Base-by-base conservation (phyloP, 2,329 filamentous ascomycete species). In the Alternaria brassicae region DNA sequence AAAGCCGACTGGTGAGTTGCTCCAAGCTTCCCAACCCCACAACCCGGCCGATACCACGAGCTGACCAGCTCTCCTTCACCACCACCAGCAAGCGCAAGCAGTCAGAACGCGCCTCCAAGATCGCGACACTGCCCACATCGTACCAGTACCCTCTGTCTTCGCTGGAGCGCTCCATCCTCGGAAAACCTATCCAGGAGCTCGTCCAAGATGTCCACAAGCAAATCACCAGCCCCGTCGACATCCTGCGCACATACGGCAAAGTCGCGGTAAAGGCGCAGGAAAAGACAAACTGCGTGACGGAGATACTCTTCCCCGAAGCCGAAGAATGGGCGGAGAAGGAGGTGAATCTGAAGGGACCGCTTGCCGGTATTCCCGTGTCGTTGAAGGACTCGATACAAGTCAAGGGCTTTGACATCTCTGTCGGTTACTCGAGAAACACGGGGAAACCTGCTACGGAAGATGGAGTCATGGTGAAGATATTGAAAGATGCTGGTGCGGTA, bases 271-370 rank as follows among this genome's bases (percentile, higher is more conserved):
- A 88, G 72, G 93, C 92, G 1, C 94, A 97, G 34, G 85, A 89
- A 62, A 90, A 90, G 79, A 97, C 93, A 2, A 97, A 97, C 77
- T 96, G 92, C 72, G 80, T 96, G 12, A 97, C 94, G 0, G 93
- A 97, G 79, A 82, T 97, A 56, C 86, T 97, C 81, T 85, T 97
- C 36, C 83, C 86, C 0, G 89, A 89, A 55, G 92, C 92, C 0
- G 91, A 96, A 78, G 78, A 82, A 53, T 97, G 92, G 92, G 72
- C 79, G 8, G 76, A 82, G 13, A 78, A 83, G 27, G 82, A 81
- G 21, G 79, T 89, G 74, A 93, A 97, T 73, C 79, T 94, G 30
- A 86, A 90, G 70, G 93, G 93, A 0, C 92, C 93, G 1, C 80
- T 97, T 30, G 93, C 93, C 1, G 93, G 93, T 15, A 91, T 97